These are phyloP conservation scores for Malus asiatica DNA, from an alignment of 306 rosid genomes.

Conservation along the genomic window DNA sequence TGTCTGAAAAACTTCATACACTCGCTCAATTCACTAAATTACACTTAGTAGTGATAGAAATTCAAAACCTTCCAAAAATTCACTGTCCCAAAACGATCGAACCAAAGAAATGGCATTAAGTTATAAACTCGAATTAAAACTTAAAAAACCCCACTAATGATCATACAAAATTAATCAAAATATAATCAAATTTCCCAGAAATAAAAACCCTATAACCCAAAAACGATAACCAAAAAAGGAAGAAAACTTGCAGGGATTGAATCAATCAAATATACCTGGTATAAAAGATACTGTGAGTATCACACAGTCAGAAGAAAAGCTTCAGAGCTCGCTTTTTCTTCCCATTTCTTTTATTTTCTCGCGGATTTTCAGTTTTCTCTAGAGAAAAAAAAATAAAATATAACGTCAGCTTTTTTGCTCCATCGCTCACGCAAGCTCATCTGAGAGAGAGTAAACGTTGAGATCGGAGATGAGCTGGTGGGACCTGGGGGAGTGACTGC, in stretches of 20 bases:
- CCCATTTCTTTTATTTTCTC: background rate
- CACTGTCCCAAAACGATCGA: constrained; percentile 16
- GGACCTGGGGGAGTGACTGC: background rate
- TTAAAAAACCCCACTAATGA: constrained; percentile 10
- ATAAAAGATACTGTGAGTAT: background rate
- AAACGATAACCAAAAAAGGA: background rate
- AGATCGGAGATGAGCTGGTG: constrained; percentile 25
- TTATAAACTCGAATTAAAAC: background rate
- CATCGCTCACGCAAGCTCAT: constrained; percentile 23
- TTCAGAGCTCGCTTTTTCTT: constrained; percentile 27
- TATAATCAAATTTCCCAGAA: background rate
- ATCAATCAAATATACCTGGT: constrained; percentile 10
- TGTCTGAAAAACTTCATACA: constrained; percentile 3
- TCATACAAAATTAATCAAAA: constrained; percentile 3
- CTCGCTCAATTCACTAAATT: background rate
- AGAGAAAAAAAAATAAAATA: background rate
- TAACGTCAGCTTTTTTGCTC: constrained; percentile 21
- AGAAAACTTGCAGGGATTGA: constrained; percentile 28
- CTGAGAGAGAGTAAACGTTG: too few relatives aligned
- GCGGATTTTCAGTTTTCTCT: constrained; percentile 22
- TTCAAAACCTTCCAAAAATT: background rate
- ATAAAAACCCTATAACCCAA: constrained; percentile 12
- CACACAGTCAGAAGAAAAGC: background rate
- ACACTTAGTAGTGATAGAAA: background rate
- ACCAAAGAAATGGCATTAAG: constrained; percentile 5